Percentiles rank a stretch among this genome's conserved stretches.
These are phyloP conservation scores for Cocos nucifera DNA, from an alignment of 176 grass and related monocot genomes.

Conservation along the genomic window DNA sequence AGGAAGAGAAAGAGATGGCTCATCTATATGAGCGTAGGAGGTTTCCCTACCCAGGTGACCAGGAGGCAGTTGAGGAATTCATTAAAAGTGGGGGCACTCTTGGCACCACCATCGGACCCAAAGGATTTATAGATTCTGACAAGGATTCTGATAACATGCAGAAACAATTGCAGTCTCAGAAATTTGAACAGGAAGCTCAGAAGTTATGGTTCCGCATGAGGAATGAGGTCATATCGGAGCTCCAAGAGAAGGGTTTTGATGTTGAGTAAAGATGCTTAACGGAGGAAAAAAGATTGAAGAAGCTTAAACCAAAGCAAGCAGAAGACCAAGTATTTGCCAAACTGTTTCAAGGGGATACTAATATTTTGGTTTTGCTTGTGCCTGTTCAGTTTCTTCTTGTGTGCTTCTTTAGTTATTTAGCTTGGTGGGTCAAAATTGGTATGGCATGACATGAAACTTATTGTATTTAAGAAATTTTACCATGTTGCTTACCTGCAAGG, in stretches of 20 bases:
- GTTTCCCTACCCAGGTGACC: slow-evolving; percentile 77
- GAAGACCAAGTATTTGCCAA: too few relatives aligned
- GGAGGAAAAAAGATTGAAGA: too few relatives aligned
- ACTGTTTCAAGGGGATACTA: too few relatives aligned
- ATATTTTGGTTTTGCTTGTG: too few relatives aligned
- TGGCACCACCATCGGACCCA: slow-evolving; percentile 69
- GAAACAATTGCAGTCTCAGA: slow-evolving; percentile 69
- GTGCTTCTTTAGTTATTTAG: too few relatives aligned
- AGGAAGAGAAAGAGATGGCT: slow-evolving; percentile 94
- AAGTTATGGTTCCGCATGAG: slow-evolving; percentile 84
- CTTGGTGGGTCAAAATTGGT: too few relatives aligned
- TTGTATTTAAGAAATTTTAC: too few relatives aligned
- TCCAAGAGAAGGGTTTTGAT: slow-evolving; percentile 80
- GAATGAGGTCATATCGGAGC: slow-evolving; percentile 72
- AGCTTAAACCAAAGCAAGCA: too few relatives aligned
- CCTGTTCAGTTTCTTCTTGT: too few relatives aligned
- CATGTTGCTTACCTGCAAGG: too few relatives aligned
- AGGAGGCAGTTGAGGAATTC: slow-evolving; percentile 77
- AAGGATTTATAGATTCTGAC: slow-evolving; percentile 60
- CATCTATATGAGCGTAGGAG: slow-evolving; percentile 67
- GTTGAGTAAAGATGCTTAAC: slow-evolving; percentile 35
- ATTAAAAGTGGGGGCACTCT: slow-evolving; percentile 60
- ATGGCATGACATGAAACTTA: too few relatives aligned
- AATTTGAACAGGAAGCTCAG: slow-evolving; percentile 73
- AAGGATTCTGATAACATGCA: slow-evolving; percentile 73